Base-by-base conservation (phyloP, 2,329 filamentous ascomycete species). In the Colletotrichum higginsianum region DNA sequence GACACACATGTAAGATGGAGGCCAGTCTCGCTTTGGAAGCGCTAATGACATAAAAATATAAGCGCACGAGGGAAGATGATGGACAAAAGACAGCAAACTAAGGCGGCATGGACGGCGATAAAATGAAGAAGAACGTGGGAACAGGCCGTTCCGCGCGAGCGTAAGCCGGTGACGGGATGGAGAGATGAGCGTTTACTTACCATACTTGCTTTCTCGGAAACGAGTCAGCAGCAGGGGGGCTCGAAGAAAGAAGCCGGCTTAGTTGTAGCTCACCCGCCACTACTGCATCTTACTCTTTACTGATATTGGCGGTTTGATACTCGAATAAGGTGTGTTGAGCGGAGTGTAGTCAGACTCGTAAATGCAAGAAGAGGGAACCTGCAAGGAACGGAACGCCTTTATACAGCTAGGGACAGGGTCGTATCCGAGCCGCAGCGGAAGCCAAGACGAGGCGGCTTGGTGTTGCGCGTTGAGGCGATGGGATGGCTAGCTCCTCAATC, bases 201-300 rank as follows among this genome's bases (percentile, higher is more conserved):
- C 68, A 71, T 71, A 50, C 65, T 63, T 71, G 65, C 65, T 52
- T 53, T 35, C 47, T 67, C 65, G 44, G 44, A 49, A 40, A 26
- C 66, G 52, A 66, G 66, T 49, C 64, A 63, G 68, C 57, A 63
- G 68, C 65, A 69, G 65, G 65, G 57, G 57, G 53, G 18, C 63
- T n/a, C 18, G 15, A 15, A 30, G 35, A 42, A n/a, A 38, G 52
- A 38, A n/a, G 30, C 18, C 18, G 30, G 30, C 30, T 35, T 50
- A 16, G 21, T 23, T 52, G 35, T 38, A 13, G n/a, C 47, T 42
- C 42, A 16, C 4, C 35, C 40, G 40, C 49, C 68, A 68, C 35
- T 71, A 68, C 35, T 68, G 68, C 57, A 62, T 65, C 57, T 63
- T 68, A 57, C 11, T 44, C n/a, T 42, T 46, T 44, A 16, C 40